phyloP scores from a whole-genome alignment of 176 grass and related monocot species.

The Bromus sterilis region DNA sequence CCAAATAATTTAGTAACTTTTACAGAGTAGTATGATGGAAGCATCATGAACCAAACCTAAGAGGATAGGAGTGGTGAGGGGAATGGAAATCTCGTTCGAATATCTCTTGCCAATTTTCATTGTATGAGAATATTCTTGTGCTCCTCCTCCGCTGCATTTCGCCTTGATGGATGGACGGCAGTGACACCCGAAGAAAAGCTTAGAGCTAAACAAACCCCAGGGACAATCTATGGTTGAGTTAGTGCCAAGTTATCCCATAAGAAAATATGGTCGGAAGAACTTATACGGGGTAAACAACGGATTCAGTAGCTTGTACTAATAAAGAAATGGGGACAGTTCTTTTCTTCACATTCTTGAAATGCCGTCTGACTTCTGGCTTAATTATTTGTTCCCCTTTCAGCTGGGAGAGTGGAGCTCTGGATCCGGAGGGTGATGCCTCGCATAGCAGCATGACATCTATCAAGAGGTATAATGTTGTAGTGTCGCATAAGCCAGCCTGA shows the following conservation, averaged over 20 bases:
- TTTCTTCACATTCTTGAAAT: slow-evolving; percentile 1
- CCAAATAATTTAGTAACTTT: too few relatives aligned
- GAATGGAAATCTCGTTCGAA: not conserved
- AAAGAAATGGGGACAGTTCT: not conserved
- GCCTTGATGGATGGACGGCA: not conserved
- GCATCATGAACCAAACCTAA: not conserved
- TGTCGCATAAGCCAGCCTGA: not conserved
- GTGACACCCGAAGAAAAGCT: not conserved
- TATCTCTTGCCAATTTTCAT: not conserved
- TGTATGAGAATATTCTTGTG: not conserved
- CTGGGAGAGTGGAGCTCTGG: slow-evolving; percentile 94
- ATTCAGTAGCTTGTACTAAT: not conserved
- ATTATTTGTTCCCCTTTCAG: slow-evolving; percentile 34
- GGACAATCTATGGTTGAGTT: not conserved
- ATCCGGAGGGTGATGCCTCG: slow-evolving; percentile 59
- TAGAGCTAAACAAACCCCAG: not conserved
- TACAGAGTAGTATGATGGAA: too few relatives aligned
- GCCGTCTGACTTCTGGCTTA: too few relatives aligned
- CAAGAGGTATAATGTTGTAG: slow-evolving; percentile 42
- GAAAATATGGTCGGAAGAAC: not conserved
- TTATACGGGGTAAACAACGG: slow-evolving; percentile 1
- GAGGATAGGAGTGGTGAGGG: not conserved
- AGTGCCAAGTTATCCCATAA: slow-evolving; percentile 4
- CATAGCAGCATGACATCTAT: slow-evolving; percentile 69
- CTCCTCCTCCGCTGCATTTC: not conserved